Evolutionary conservation across 192 early-diverging fungal genomes (phyloP).

Genomic region (Podila minutissima): DNA sequence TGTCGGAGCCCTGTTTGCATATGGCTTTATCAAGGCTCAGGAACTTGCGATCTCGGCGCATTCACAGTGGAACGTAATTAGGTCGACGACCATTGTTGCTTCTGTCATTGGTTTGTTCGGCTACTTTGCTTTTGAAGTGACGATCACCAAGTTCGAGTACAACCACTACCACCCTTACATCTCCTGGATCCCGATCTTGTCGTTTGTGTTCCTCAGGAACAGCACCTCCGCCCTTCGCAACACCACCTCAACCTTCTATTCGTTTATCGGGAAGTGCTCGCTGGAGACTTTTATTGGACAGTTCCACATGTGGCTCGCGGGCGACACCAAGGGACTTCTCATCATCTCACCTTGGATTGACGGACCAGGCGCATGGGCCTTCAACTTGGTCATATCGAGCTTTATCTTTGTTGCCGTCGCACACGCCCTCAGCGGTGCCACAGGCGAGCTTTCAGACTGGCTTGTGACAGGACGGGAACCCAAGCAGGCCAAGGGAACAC

Average conservation of each 20-base stretch:
- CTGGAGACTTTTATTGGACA: constrained; percentile 84
- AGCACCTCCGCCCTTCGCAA: constrained; percentile 60
- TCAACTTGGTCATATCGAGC: constrained; percentile 57
- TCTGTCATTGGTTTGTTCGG: constrained; percentile 55
- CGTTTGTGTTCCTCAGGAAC: constrained; percentile 77
- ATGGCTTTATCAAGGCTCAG: constrained; percentile 53
- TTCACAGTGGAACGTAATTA: constrained; percentile 52
- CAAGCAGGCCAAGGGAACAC: background rate
- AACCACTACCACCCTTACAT: constrained; percentile 75
- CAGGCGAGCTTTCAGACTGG: constrained; percentile 51
- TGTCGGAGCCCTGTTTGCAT: constrained; percentile 72
- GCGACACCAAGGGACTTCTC: constrained; percentile 79
- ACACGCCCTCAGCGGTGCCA: constrained; percentile 56
- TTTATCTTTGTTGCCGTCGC: constrained; percentile 63
- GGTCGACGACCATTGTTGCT: constrained; percentile 37
- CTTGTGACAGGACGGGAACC: constrained; percentile 34
- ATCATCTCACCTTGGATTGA: constrained; percentile 59
- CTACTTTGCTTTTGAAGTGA: constrained; percentile 66
- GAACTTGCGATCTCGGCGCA: constrained; percentile 49
- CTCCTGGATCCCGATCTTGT: constrained; percentile 65
- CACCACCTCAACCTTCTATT: constrained; percentile 63
- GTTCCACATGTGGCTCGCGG: constrained; percentile 81
- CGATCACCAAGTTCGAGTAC: constrained; percentile 66
- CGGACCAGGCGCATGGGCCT: constrained; percentile 53
- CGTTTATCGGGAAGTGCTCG: constrained; percentile 69